Conservation (phyloP, 148 eudicot species). For the Dianthus caryophyllus region DNA sequence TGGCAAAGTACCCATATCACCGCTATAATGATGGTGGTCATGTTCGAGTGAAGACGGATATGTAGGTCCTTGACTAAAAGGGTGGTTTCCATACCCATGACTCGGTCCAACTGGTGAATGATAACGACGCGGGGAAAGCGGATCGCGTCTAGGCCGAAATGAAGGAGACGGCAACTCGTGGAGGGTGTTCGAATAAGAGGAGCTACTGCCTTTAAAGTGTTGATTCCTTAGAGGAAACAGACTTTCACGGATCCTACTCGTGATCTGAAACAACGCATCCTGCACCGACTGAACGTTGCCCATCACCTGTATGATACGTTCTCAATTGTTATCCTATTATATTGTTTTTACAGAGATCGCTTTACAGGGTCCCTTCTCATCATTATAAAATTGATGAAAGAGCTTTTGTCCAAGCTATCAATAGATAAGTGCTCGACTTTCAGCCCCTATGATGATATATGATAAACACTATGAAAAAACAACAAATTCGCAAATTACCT, state of each 20-base stretch:
- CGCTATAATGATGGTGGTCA: conserved; percentile 28
- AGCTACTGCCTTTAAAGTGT: conserved; percentile 28
- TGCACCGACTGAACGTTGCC: conserved; percentile 55
- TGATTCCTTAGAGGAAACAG: conserved; percentile 34
- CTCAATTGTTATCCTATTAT: not conserved
- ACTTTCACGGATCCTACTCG: conserved; percentile 52
- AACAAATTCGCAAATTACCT: conserved; percentile 32
- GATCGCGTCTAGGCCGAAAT: conserved; percentile 50
- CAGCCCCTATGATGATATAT: not conserved
- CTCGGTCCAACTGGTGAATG: conserved; percentile 36
- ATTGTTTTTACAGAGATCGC: not conserved
- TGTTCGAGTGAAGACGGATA: conserved; percentile 31
- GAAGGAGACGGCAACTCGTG: conserved; percentile 45
- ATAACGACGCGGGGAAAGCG: conserved; percentile 45
- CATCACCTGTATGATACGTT: conserved; percentile 31
- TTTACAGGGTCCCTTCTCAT: not conserved
- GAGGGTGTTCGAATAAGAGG: conserved; percentile 29
- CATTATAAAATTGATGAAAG: not conserved
- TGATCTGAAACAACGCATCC: conserved; percentile 58
- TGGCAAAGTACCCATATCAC: conserved; percentile 40
- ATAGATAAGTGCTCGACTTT: not conserved
- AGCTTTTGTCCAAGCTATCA: not conserved
- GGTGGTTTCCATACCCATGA: conserved; percentile 30
- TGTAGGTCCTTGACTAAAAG: conserved; percentile 27
- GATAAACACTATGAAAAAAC: not conserved